These are phyloP conservation scores for Crucihimalaya himalaica DNA, from an alignment of 345 rosid genomes.

Conservation along the genomic window DNA sequence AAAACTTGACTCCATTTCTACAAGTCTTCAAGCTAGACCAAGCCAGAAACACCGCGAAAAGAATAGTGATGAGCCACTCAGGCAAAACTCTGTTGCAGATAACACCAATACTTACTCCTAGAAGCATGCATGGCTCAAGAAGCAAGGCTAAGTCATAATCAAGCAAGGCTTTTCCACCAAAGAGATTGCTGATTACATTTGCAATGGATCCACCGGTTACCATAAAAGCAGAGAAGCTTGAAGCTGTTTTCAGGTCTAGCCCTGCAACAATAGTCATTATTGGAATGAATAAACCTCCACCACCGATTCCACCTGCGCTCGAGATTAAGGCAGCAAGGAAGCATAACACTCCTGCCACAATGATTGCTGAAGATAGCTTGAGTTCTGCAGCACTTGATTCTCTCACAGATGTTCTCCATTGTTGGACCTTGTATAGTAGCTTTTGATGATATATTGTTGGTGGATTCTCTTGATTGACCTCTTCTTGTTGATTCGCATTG, in stretches of 20 bases:
- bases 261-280: conserved; percentile 69
- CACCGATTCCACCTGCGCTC: conserved; percentile 94
- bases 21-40: conserved; percentile 85
- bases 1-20: conserved; percentile 53
- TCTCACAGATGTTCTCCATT: conserved; percentile 43
- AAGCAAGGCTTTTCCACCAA: conserved; percentile 46
- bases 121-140: conserved; percentile 82
- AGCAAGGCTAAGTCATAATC: conserved; percentile 76
- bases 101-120: conserved; percentile 88
- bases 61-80: conserved; percentile 78
- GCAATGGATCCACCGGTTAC: conserved; percentile 89
- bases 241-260: conserved; percentile 76
- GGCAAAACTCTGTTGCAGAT: conserved; percentile 75
- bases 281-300: conserved; percentile 86
- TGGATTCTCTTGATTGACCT: neutral
- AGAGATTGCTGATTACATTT: conserved; percentile 59
- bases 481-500: conserved; percentile 28
- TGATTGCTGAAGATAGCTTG: conserved; percentile 44
- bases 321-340: conserved; percentile 77
- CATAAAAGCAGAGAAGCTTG: conserved; percentile 88
- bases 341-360: conserved; percentile 58
- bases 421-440: conserved; percentile 34
- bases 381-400: conserved; percentile 40
- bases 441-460: conserved; percentile 12
- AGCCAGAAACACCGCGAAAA: conserved; percentile 69